phyloP scores from a whole-genome alignment of 2,329 filamentous ascomycete species.

The Didymellaceae sp. region DNA sequence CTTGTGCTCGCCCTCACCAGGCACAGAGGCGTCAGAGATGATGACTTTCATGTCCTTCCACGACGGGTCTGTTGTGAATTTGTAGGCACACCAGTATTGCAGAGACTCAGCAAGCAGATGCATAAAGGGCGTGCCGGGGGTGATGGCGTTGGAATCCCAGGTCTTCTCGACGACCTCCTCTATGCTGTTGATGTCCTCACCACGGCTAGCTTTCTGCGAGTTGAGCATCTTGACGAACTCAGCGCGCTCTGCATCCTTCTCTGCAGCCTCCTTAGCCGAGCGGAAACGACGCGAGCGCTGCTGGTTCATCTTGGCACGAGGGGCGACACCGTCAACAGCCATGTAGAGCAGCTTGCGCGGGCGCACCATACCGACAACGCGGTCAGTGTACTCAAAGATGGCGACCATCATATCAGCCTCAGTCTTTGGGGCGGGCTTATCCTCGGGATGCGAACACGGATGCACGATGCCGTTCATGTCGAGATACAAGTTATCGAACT shows the following conservation, averaged over 20 bases:
- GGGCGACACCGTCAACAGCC: constrained; percentile 96
- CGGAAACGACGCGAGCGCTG: constrained; percentile 95
- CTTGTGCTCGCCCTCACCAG: constrained; percentile 98
- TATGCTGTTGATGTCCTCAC: constrained; percentile 64
- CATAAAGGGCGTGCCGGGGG: constrained; percentile 98
- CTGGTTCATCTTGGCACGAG: constrained; percentile 99
- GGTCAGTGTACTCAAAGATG: constrained; percentile 97
- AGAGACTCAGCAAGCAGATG: constrained; percentile 88
- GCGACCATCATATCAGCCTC: constrained; percentile 99
- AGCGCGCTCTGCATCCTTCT: constrained; percentile 90
- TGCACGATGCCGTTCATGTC: constrained; percentile 99
- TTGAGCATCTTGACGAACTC: constrained; percentile 86
- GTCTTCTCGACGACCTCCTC: constrained; percentile 79
- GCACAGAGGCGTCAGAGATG: constrained; percentile 97
- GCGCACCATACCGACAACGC: constrained; percentile 97
- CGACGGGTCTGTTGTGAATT: constrained; percentile 92
- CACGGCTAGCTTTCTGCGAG: constrained; percentile 67
- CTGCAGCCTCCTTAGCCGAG: constrained; percentile 89
- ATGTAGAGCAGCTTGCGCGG: constrained; percentile 97
- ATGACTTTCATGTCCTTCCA: constrained; percentile 95
- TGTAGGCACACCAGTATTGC: constrained; percentile 97
- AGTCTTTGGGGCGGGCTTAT: constrained; percentile 85
- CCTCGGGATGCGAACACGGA: constrained; percentile 96
- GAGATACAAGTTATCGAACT: constrained; percentile 96
- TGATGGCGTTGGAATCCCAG: constrained; percentile 89